A percentile compares a stretch with the other conserved stretches of the same genome.
Evolutionary conservation across 176 grass and related monocot genomes (phyloP).

Genomic region (Guadua angustifolia): DNA sequence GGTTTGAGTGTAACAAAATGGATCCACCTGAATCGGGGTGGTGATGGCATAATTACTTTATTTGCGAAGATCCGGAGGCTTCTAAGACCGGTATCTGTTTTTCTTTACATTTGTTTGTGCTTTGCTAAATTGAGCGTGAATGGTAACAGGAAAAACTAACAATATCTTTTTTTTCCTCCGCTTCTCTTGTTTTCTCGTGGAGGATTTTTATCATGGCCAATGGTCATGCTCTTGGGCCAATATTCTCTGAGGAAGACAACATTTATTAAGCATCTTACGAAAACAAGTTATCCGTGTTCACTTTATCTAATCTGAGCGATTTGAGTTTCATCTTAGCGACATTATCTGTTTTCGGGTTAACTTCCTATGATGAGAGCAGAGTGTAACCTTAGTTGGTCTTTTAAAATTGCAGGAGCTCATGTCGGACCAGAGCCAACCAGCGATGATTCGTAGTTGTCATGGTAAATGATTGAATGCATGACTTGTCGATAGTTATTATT

Average conservation of each 20-base stretch:
- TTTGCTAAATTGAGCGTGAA: background rate
- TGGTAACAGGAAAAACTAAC: constrained; percentile 19
- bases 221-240: constrained; percentile 86
- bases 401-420: no score
- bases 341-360: no score
- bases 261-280: constrained; percentile 66
- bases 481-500: no score
- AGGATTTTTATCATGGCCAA: constrained; percentile 79
- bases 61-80: constrained; percentile 91
- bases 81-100: constrained; percentile 71
- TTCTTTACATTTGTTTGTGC: constrained; percentile 1
- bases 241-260: no score
- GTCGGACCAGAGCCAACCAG: no score
- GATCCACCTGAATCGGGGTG: constrained; percentile 97
- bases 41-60: constrained; percentile 83
- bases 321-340: no score
- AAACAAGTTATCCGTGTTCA: no score
- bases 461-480: no score
- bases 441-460: no score
- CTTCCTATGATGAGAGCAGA: no score
- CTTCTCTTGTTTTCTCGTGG: constrained; percentile 60
- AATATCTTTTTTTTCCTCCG: background rate
- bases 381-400: no score
- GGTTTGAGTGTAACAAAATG: constrained; percentile 99
- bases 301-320: no score